Percentiles rank a stretch among this genome's conserved stretches.
These are phyloP conservation scores for Malassezia globosa DNA, from an alignment of 1,284 basidiomycete genomes.

Conservation along the genomic window DNA sequence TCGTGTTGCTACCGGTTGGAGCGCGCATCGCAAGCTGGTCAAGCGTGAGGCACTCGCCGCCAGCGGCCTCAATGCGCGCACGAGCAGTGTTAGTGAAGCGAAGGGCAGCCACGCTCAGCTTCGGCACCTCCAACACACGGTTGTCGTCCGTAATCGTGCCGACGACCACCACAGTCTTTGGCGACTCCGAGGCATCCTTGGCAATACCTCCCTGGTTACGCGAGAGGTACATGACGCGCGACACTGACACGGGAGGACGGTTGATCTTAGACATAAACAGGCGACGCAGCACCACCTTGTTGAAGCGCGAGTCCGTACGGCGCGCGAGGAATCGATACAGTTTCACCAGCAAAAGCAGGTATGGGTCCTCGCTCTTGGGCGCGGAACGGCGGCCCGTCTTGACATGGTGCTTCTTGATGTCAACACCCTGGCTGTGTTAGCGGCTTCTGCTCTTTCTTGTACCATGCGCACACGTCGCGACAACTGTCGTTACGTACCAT, in stretches of 20 bases:
- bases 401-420: constrained; percentile 94
- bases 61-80: constrained; percentile 87
- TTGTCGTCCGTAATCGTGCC: constrained; percentile 93
- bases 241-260: constrained; percentile 77
- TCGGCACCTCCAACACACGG: constrained; percentile 74
- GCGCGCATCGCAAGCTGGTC: constrained; percentile 91
- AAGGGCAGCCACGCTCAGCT: constrained; percentile 84
- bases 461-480: not conserved
- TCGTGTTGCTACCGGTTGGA: constrained; percentile 88
- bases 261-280: constrained; percentile 96
- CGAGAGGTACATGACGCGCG: constrained; percentile 44
- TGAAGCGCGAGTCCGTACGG: constrained; percentile 89
- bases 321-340: constrained; percentile 98
- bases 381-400: constrained; percentile 91
- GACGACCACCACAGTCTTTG: constrained; percentile 77
- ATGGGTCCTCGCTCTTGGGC: constrained; percentile 97
- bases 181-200: constrained; percentile 42
- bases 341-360: constrained; percentile 97
- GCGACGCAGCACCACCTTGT: constrained; percentile 93
- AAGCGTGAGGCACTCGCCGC: constrained; percentile 86
- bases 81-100: constrained; percentile 85
- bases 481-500: constrained; percentile 15
- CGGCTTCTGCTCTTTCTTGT: not conserved
- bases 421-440: constrained; percentile 73
- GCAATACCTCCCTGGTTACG: constrained; percentile 42